Evolutionary conservation across 495 filamentous ascomycete genomes (phyloP), one percentile per base, ranked within the genome.

Genomic region (Sphaerosporella brunnea): DNA sequence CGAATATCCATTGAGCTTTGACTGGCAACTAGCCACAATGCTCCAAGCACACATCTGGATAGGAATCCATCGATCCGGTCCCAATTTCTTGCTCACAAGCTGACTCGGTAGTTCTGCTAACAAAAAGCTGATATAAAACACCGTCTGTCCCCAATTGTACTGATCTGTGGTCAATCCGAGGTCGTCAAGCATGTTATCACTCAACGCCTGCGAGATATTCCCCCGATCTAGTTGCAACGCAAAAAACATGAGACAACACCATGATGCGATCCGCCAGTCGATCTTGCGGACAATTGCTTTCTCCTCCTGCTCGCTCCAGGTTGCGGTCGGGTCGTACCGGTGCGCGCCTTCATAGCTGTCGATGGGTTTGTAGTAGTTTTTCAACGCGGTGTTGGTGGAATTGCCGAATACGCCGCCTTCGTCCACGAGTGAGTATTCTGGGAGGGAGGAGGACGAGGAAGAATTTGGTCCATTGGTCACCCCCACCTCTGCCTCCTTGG

Each of bases 21-120:
- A 74, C 62, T 88, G 82, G 35, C 66, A 70, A 19, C 67, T 64
- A 0, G 82, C 80, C 25, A 87, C 74, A 7, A 85, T 51, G 55
- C 77, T 81, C 80, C 84, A 92, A 2, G 70, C 67, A 0, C 84
- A 65, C 73, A 88, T 88, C 54, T 88, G 82, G 23, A 78, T 64
- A 0, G 84, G 83, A 44, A 93, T 87, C 81, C 84, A 92, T 24
- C 74, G 71, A 59, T 92, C 84, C 0, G 84, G 82, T 0, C 85
- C 85, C 20, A 88, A 49, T 59, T 70, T 72, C 57, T 88, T 86
- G 20, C 70, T 74, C 20, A 85, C 61, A 0, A 85, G 65, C 53
- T 86, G 81, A 0, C 80, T 84, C 0, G 81, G 81, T 10, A 86
- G 63, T 54, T 85, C 80, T 0, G 81, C 77, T 11, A 68, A 63